Percentiles rank a stretch among this genome's conserved stretches.
Evolutionary conservation across 2,329 filamentous ascomycete genomes (phyloP).

Genomic region (Plenodomus biglobosus): DNA sequence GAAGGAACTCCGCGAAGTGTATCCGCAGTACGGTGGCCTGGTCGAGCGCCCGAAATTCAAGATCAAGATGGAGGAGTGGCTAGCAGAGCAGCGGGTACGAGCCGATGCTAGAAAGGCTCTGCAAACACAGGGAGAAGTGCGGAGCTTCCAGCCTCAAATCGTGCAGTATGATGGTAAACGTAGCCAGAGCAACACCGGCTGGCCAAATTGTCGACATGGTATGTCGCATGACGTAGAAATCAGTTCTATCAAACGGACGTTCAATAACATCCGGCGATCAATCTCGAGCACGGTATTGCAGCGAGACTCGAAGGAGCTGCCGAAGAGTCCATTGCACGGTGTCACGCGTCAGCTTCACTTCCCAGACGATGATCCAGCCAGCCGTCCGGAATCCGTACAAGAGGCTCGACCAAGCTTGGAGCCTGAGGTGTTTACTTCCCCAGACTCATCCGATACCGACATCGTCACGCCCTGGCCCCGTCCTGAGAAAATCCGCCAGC

Average conservation of each 20-base stretch:
- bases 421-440: background rate
- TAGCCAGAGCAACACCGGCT: slow-evolving; percentile 1
- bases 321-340: slow-evolving; percentile 26
- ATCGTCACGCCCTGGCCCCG: slow-evolving; percentile 7
- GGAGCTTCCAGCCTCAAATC: slow-evolving; percentile 10
- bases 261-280: slow-evolving; percentile 19
- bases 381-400: background rate
- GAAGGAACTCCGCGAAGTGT: slow-evolving; percentile 31
- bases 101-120: slow-evolving; percentile 17
- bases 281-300: slow-evolving; percentile 13
- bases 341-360: slow-evolving; percentile 21
- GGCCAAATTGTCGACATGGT: background rate
- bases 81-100: slow-evolving; percentile 26
- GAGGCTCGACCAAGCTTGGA: background rate
- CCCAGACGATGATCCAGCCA: slow-evolving; percentile 5
- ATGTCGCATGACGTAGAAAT: slow-evolving; percentile 1
- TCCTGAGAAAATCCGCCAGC: slow-evolving; percentile 6
- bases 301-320: slow-evolving; percentile 10
- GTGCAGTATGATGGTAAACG: background rate
- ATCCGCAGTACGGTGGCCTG: slow-evolving; percentile 35
- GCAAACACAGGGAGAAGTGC: slow-evolving; percentile 8
- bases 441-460: slow-evolving; percentile 2
- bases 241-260: slow-evolving; percentile 25
- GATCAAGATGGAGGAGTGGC: slow-evolving; percentile 30
- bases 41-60: slow-evolving; percentile 37